Base-by-base conservation (phyloP, 2,329 filamentous ascomycete genomes). In the Graphilbum ipis-grandicollis region DNA sequence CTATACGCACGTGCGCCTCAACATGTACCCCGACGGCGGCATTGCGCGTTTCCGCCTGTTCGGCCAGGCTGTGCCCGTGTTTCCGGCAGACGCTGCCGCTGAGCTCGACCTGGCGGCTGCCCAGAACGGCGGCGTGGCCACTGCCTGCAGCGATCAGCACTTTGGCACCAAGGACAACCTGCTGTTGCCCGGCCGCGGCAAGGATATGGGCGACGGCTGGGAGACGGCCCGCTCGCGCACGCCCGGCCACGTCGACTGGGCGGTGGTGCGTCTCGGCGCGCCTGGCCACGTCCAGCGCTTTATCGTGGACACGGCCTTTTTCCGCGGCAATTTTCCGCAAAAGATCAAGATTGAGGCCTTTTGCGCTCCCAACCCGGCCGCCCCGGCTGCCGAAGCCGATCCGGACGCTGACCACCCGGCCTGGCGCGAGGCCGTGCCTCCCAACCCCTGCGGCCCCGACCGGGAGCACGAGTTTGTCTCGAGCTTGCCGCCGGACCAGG, bases 121-220 rank as follows among this genome's bases (percentile, higher is more conserved):
- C 1, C 75, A 81, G 48, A 86, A 85, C 54, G 82, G 82, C 31
- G 82, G 73, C 25, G 70, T 86, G 19, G 81, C 79, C 28, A 60
- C 83, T 9, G 67, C 71, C 1, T 86, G 80, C 62, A 83, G 74
- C 42, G 81, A 90, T 55, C 76, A 90, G 58, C 82, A 90, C 56
- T 92, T 86, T 49, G 80, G 82, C 41, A 79, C 66, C 29, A 55
- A 66, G 41, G 65, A 71, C 51, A 56, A 57, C 45, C 63, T 66
- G 34, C 65, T 53, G 35, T 44, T 65, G 3, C 50, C 50, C 7
- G 50, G 43, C 36, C 68, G 65, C 49, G 56, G 55, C 31, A 75
- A 77, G 53, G 79, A 90, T 56, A 90, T 90, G 82, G 79, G 81
- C 35, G 82, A 88, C 52, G 83, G 82, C 8, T 90, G 83, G 82